Evolutionary conservation across 257 asterid genomes (phyloP), one percentile per base, ranked within the genome.

Genomic region (Nicotiana paniculata): DNA sequence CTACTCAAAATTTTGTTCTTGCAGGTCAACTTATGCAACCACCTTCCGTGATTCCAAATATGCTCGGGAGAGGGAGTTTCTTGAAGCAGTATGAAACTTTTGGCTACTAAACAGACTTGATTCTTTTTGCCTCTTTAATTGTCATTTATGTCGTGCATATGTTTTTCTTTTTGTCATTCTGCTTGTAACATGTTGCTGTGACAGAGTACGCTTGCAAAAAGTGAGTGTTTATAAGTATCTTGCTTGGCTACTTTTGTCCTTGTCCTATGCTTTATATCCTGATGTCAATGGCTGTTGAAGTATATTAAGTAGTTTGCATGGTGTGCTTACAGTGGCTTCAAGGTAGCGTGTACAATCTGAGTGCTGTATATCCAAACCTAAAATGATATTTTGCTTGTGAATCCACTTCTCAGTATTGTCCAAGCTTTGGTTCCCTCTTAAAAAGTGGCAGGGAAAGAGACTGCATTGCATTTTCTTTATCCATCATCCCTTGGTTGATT

Each of bases 11-110:
- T 30, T 57, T 81, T 77, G 85, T 80, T 62, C 75, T 78, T 82
- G 30, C 96, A 95, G 98, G 94, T 91, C 99, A 69, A 96, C 99
- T 81, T 96, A 96, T 89, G 99, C 97, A 80, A 93, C 96, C 10
- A 91, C 99, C 16, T 88, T 88, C 77, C 98, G 99, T 82, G 99
- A 96, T 85, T 96, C 99, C 72, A 94, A 93, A 85, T 94, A 90
- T 88, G 90, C 87, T 83, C 94, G 97, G 77, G 98, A 96, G 90
- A 89, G 96, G 85, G 99, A 96, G 82, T 96, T 96, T 88, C 91
- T 96, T 48, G 89, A 93, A 94, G 95, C 90, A 58, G 99, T 95
- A 90, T 65, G 93, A 67, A 21, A 84, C 77, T 18, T 39, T 74
- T 67, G 76, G 39, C 21, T 77, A 78, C 35, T 74, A 64, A 39